Evolutionary conservation across 2,329 filamentous ascomycete species (phyloP), one percentile per base, ranked within the genome.

Genomic region (Didymosphaeria variabile): DNA sequence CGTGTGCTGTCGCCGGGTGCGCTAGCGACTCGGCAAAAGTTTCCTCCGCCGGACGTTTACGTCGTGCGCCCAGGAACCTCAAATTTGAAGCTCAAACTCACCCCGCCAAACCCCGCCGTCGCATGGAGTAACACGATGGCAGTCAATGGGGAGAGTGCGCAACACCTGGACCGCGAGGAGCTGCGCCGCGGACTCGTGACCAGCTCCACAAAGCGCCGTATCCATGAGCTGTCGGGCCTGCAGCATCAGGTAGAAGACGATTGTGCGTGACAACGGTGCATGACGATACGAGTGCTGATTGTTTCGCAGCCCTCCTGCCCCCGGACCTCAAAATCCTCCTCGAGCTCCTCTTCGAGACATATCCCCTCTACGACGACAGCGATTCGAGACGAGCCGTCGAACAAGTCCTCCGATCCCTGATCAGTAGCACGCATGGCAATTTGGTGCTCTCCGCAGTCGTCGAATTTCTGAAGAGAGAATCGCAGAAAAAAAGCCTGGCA

Each of bases 361-460:
- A 97, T 75, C 87, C 92, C 63, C 88, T 91, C 69, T 99, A 98
- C 79, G 82, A 89, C 79, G 95, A 99, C 80, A 89, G 94, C 71
- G 83, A 87, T 66, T 98, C 95, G 47, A 88, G 95, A 69, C 86
- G 89, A 69, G 93, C 92, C 40, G 93, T 93, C 34, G 91, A 97
- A 77, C 84, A 86, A 80, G 97, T 94, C 76, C 85, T 99, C 59
- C 82, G 84, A 65, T 84, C 88, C 55, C 84, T 94, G 67, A 84
- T 94, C 60, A 84, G 84, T 58, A 83, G 82, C 56, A 81, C 84
- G 19, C 83, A 90, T 52, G 80, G 85, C 32, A 84, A 88, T 42
- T 79, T 81, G 9, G 78, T 86, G 29, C 80, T 95, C 52, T 82
- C 87, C 42, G 82, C 85, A 1, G 86, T 97, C 60, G 85, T 93